Evolutionary conservation across 1,284 basidiomycete genomes (phyloP).

Genomic region (Trametes pubescens): DNA sequence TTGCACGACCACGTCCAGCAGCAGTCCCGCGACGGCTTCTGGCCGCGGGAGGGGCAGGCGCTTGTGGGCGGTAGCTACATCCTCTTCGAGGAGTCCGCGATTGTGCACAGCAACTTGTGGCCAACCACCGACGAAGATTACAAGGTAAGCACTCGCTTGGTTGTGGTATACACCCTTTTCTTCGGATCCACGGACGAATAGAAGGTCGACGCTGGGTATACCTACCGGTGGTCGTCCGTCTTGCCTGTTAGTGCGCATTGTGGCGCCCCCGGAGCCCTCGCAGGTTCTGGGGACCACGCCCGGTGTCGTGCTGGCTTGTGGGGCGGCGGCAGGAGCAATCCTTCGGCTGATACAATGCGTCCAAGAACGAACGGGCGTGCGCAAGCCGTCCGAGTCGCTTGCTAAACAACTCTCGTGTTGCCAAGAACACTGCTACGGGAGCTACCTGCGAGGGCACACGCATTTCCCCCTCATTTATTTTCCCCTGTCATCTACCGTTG

Average conservation of each 20-base stretch:
- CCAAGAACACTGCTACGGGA: constrained; percentile 73
- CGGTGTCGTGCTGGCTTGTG: constrained; percentile 39
- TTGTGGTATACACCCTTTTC: no score
- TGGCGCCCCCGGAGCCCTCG: constrained; percentile 54
- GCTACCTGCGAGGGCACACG: constrained; percentile 87
- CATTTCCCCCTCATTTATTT: constrained; percentile 31
- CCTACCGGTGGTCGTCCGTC: constrained; percentile 68
- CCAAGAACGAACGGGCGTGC: constrained; percentile 66
- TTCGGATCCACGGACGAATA: constrained; percentile 69
- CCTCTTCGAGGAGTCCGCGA: constrained; percentile 70
- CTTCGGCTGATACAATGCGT: constrained; percentile 90
- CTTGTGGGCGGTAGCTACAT: constrained; percentile 90
- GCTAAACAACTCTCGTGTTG: constrained; percentile 82
- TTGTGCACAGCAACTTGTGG: constrained; percentile 64
- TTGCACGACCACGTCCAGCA: constrained; percentile 75
- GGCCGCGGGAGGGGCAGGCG: constrained; percentile 75
- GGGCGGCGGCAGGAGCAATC: constrained; percentile 48
- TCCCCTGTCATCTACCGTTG: constrained; percentile 14
- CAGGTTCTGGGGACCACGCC: constrained; percentile 52
- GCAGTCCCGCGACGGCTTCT: constrained; percentile 77
- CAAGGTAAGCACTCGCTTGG: constrained; percentile 61
- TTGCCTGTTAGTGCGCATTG: constrained; percentile 36
- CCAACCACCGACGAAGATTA: constrained; percentile 46
- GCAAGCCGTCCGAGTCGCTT: constrained; percentile 48
- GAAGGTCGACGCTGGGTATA: constrained; percentile 84